Conservation (phyloP, 352 stramenopile species). For the Pythium phragmitis region DNA sequence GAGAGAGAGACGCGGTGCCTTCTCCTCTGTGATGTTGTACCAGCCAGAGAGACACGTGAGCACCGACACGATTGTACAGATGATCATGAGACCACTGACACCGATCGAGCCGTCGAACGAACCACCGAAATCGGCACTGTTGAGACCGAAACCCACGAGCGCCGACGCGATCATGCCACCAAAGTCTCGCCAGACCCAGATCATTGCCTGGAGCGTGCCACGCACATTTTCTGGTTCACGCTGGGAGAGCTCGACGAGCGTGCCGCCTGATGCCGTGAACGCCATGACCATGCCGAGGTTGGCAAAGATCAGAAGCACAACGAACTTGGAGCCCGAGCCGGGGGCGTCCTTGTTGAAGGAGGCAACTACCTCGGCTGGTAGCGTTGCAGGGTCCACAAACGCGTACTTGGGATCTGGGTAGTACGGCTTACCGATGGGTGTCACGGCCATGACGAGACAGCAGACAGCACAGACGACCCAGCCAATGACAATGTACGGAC, state of each 20-base stretch:
- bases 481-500: constrained; percentile 82
- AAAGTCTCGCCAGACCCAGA: constrained; percentile 24
- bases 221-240: constrained; percentile 31
- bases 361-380: constrained; percentile 14
- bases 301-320: constrained; percentile 48
- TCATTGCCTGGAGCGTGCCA: constrained; percentile 34
- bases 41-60: constrained; percentile 14
- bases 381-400: constrained; percentile 14
- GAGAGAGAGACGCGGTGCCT: constrained; percentile 15
- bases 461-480: constrained; percentile 33
- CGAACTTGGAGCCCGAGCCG: constrained; percentile 32
- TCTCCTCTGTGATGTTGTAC: constrained; percentile 32
- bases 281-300: constrained; percentile 60
- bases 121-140: constrained; percentile 31
- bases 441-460: constrained; percentile 31
- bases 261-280: constrained; percentile 45
- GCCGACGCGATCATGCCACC: constrained; percentile 20
- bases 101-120: constrained; percentile 24
- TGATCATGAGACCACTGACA: constrained; percentile 22
- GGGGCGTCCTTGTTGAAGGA: constrained; percentile 32
- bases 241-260: constrained; percentile 40
- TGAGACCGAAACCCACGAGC: constrained; percentile 36
- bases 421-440: constrained; percentile 28
- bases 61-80: constrained; percentile 25
- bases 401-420: constrained; percentile 22